phyloP scores from a whole-genome alignment of 2,329 filamentous ascomycete genomes.

The Calonectria pauciramosa region DNA sequence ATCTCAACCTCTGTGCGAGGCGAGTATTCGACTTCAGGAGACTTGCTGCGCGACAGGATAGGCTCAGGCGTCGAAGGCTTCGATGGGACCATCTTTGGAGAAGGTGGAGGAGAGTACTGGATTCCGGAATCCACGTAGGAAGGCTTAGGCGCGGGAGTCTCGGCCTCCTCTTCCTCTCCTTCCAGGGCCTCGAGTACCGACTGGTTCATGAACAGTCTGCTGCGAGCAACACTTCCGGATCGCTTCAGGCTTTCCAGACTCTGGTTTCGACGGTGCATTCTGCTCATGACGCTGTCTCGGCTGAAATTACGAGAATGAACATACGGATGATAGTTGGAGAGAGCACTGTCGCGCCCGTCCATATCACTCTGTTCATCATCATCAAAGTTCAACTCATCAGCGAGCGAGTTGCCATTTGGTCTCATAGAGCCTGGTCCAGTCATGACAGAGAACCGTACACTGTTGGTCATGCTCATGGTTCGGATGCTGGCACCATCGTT shows the following conservation, averaged over 20 bases:
- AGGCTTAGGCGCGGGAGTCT: constrained; percentile 54
- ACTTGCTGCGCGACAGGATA: constrained; percentile 51
- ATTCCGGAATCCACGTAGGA: constrained; percentile 81
- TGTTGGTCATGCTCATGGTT: constrained; percentile 80
- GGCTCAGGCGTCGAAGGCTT: constrained; percentile 61
- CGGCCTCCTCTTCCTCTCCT: constrained; percentile 66
- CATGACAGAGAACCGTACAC: constrained; percentile 80
- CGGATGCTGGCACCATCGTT: constrained; percentile 79
- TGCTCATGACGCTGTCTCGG: constrained; percentile 66
- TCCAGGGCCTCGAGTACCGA: constrained; percentile 69
- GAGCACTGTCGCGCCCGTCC: constrained; percentile 75
- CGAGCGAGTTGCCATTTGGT: constrained; percentile 80
- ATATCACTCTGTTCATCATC: constrained; percentile 81
- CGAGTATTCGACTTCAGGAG: constrained; percentile 58
- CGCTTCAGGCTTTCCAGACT: constrained; percentile 72
- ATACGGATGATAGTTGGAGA: constrained; percentile 62
- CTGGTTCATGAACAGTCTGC: constrained; percentile 67
- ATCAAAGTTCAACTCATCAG: constrained; percentile 91
- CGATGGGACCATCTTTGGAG: constrained; percentile 66
- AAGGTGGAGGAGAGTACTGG: constrained; percentile 88
- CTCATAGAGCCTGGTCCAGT: constrained; percentile 69
- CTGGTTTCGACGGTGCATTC: constrained; percentile 67
- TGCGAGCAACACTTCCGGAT: constrained; percentile 67
- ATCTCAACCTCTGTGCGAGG: constrained; percentile 69
- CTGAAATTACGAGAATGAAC: constrained; percentile 68